Base-by-base conservation (phyloP, 768 basidiomycete genomes). In the Hygrophorus pudorinus region DNA sequence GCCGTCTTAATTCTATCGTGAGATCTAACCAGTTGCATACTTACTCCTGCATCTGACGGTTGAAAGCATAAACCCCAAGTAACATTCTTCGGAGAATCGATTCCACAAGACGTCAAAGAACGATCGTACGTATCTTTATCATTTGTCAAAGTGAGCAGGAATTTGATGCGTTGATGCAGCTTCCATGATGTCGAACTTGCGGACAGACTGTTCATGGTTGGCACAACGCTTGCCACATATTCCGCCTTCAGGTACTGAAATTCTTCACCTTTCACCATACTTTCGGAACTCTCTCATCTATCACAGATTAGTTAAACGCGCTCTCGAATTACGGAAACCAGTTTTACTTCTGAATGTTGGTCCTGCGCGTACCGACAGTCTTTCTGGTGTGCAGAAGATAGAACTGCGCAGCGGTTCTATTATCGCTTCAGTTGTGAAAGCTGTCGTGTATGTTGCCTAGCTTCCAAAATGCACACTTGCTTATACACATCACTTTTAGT, bases 181-280 rank as follows among this genome's bases (percentile, higher is more conserved):
- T 80, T 75, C 53, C 56, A 52, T 13, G 67, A 78, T 28, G 55
- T 93, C 31, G 75, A 81, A 47, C 56, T 59, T 6, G 66, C 77
- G 16, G 81, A 87, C 42, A 70, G 78, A 36, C 61, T 97, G 0
- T 74, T 98, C 36, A 65, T 94, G 32, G 64, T 94, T 30, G 94
- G 93, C 28, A 93, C 91, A 0, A 91, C 89, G 1, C 75, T 96
- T 20, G 91, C 94, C 0, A 97, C 93, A 0, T 96, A 85, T 62
- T 92, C 88, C 5, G 90, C 91, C 2, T 96, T 83, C 62, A 72
- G 87, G 87, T 86, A 51, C 18, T 65, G 44, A 32, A 24, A 20
- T 33, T 12, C 4, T 4, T 6, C 42, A 16, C 32, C 28, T 10
- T 3, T 32, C 31, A 31, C 37, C 32, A 16, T 18, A 7, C 40